A percentile compares a stretch with the other conserved stretches of the same genome.
Conservation (phyloP, 352 stramenopile species). For the Phytophthora quininea region DNA sequence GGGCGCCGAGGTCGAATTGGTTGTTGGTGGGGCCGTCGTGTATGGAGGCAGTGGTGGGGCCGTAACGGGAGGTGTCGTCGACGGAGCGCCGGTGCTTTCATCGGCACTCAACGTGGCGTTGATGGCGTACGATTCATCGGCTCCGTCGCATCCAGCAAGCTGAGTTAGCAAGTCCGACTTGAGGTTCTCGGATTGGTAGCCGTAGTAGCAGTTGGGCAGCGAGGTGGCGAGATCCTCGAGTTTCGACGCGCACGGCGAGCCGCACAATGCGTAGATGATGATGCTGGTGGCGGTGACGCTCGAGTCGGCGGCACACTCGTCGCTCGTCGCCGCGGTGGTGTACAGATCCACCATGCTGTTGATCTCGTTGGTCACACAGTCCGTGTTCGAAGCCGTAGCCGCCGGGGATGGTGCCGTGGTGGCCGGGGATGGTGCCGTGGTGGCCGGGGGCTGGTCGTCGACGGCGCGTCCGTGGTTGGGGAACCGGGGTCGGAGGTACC, state of each 20-base stretch:
- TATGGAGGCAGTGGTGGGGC: too few relatives aligned
- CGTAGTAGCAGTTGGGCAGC: conserved; percentile 29
- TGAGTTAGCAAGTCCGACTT: conserved; percentile 19
- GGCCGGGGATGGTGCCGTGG: too few relatives aligned
- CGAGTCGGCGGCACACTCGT: conserved; percentile 17
- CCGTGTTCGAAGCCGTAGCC: conserved; percentile 11
- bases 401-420: conserved; percentile 10
- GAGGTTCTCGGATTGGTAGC: conserved; percentile 24
- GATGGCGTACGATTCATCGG: conserved; percentile 10
- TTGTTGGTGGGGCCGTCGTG: conserved; percentile 3
- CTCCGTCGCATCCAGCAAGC: conserved; percentile 10
- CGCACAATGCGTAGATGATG: conserved; percentile 16
- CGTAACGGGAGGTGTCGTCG: conserved; percentile 6
- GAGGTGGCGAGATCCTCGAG: conserved; percentile 18
- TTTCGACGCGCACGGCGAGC: conserved; percentile 18
- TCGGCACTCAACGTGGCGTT: conserved; percentile 11
- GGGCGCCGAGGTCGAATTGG: conserved; percentile 17
- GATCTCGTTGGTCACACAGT: conserved; percentile 18
- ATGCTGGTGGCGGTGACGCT: conserved; percentile 21
- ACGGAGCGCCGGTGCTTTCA: conserved; percentile 10
- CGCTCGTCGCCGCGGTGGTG: conserved; percentile 18
- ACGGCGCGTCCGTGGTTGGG: conserved; percentile 8
- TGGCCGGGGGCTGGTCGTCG: conserved; percentile 34
- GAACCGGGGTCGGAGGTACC: conserved; percentile 7
- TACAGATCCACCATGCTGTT: conserved; percentile 19